Base-by-base conservation (phyloP, 2,329 filamentous ascomycete genomes). In the Aspergillus carbonarius region DNA sequence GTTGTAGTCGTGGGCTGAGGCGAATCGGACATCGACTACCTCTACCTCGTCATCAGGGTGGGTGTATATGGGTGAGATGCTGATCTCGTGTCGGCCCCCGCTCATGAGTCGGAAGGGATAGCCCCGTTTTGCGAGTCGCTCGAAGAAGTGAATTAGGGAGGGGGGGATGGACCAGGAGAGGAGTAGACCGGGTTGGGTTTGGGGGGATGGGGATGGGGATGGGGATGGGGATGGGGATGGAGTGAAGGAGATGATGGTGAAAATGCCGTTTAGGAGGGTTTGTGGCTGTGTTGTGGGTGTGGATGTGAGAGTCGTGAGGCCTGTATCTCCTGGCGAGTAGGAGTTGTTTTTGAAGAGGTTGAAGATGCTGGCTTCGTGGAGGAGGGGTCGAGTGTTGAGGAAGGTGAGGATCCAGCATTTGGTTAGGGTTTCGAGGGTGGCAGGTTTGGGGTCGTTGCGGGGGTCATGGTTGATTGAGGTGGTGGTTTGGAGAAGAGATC, bases 41-140 rank as follows among this genome's bases (percentile, higher is more conserved):
- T 42, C 42, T 0, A 54, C 60, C 1, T 44, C 20, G 3, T 30
- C 25, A n/a, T n/a, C n/a, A n/a, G n/a, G n/a, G n/a, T 55, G 57
- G 1, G 52, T 20, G n/a, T 47, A 47, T 2, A 47, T 13, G 4
- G 8, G 12, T 3, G 42, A 47, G 7, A 47, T 27, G 8, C 8
- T 30, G 0, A 47, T n/a, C 13, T 71, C 69, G 59, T 68, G 65
- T 17, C 68, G 55, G 4, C 70, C 65, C 1, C 67, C 64, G 1
- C 64, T 65, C 68, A 63, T 69, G 53, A 64, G 40, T 18, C 63
- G 70, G 65, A 65, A 72, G 8, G 68, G 69, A 60, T 71, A 72
- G 8, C 70, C 70, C 69, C 67, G 71, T 0, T 54, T 55, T 0
- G 67, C 57, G 40, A 70, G 65, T 39, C 35, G 60, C 44, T 71